Base-by-base conservation (phyloP, 176 grass and related monocot species). In the Microstegium vimineum region DNA sequence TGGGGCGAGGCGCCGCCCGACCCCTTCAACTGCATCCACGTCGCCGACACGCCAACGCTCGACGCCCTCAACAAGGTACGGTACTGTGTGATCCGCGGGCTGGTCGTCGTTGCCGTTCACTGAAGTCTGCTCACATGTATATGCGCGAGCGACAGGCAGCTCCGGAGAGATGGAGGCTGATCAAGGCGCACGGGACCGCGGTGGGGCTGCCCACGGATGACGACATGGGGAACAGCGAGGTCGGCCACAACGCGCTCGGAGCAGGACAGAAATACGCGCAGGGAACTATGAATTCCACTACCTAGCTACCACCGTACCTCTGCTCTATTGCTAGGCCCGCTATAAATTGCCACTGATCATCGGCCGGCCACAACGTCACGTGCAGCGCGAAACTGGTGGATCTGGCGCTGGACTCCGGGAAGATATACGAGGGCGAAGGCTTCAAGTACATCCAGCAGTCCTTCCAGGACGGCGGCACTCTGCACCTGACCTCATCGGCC, bases 161-260 rank as follows among this genome's bases (percentile, higher is more conserved):
- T 76, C 92, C 87, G 28, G 92, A 88, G 85, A 88, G 79, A 42
- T 95, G 96, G 96, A 91, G 67, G 56, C 66, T 98, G 43, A 86
- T 95, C 66, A 95, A 89, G 78, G 90, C 90, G 89, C 92, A 95
- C 42, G 93, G 93, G 10, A 91, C 85, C 14, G 92, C 92, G 23
- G 95, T 93, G 15, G 92, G 92, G 16, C 87, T 98, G 74, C 96
- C 96, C 0, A 90, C 73, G 28, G 90, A 98, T 7, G 95, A 95
- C 66, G 95, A 91, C 89, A 98, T 95, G 92, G 95, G 95, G 13
- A 98, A 95, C 84, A 98, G 90, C 84, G 95, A 98, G 86, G 95
- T 98, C 61, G 95, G 92, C 33, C 95, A 95, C 80, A 95, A 95
- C 12, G 95, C 95, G 68, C 90, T 94, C 36, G 95, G 92, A 38